Evolutionary conservation across 257 asterid species (phyloP), one percentile per base, ranked within the genome.

Genomic region (Sherardia arvensis): DNA sequence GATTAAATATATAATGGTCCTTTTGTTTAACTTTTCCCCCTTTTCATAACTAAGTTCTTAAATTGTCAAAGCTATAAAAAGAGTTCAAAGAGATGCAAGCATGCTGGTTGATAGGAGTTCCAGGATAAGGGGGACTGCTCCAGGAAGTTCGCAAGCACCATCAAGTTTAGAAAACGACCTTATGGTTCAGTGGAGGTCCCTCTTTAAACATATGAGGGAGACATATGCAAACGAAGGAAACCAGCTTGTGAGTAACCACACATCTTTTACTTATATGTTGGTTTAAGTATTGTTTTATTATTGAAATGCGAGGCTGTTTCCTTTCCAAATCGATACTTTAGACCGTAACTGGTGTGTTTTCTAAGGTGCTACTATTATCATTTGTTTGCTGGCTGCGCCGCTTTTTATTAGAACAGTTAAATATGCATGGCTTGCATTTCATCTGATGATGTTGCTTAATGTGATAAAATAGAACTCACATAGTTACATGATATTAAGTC

Each of bases 41-140:
- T 59, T 73, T 38, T 27, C 66, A 4, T 17, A 18, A 66, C 29
- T 58, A 29, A 21, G 53, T 9, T 61, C 65, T 60, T 29, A 40
- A 53, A 60, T 43, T 48, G 65, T 20, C 28, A 21, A 65, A 91
- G 98, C 91, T 61, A 61, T 81, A 57, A 83, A 74, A 69, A 87
- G 82, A 81, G 78, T 87, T 69, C 85, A 83, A 73, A 91, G 76
- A 78, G 96, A 91, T 65, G 93, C 95, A 56, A 83, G 78, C 75
- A 72, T 82, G 66, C 59, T 86, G 78, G 92, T 81, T 43, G 96
- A 85, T 73, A 75, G 81, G 76, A 81, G 77, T 83, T 51, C 73
- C 76, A 81, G 74, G 76, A 76, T 61, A 47, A 68, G 70, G 61
- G 81, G 63, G 61, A 73, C 65, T 27, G 83, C 71, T 59, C 49